Base-by-base conservation (phyloP, 371 early-diverging fungal species). In the Apophysomyces variabilis region DNA sequence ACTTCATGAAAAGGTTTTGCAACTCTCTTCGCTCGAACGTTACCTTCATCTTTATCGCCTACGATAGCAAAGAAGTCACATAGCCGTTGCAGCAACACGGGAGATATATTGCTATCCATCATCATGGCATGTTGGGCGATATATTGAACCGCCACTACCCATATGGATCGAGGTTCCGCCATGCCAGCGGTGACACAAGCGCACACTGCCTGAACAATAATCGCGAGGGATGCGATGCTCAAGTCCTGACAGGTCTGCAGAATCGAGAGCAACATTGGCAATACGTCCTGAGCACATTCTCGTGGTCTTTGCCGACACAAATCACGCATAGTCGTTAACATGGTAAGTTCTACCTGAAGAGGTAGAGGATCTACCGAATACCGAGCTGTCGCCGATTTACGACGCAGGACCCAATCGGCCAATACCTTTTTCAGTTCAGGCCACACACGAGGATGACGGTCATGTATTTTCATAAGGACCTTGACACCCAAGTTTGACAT, bases 391-490 rank as follows among this genome's bases (percentile, higher is more conserved):
- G 60, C 64, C 1, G 78, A 71, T 62, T 79, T 83, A 4, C 87
- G 80, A 36, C 74, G 81, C 32, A 83, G 60, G 8, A 84, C 77
- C 88, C 88, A 87, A 11, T 83, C 84, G 7, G 83, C 66, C 45
- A 87, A 70, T 0, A 85, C 77, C 45, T 75, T 75, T 21, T 84
- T 83, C 0, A 87, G 68, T 14, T 86, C 84, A 57, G 84, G 85
- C 88, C 88, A 87, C 1, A 83, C 77, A 9, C 88, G 82, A 9
- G 88, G 83, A 46, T 87, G 88, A 7, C 74, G 73, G 26, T 78
- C 73, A 71, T 78, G 79, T 2, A 85, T 72, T 13, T 74, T 68
- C 3, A 71, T 74, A 7, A 87, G 62, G n/a, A 81, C 75, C 38
- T 75, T 74, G 36, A 86, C 74, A 16, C 84, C 86, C 13, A 87